Percentiles rank a stretch among this genome's conserved stretches.
phyloP scores from a whole-genome alignment of 352 stramenopile genomes.

The Aphanomyces stellatus region DNA sequence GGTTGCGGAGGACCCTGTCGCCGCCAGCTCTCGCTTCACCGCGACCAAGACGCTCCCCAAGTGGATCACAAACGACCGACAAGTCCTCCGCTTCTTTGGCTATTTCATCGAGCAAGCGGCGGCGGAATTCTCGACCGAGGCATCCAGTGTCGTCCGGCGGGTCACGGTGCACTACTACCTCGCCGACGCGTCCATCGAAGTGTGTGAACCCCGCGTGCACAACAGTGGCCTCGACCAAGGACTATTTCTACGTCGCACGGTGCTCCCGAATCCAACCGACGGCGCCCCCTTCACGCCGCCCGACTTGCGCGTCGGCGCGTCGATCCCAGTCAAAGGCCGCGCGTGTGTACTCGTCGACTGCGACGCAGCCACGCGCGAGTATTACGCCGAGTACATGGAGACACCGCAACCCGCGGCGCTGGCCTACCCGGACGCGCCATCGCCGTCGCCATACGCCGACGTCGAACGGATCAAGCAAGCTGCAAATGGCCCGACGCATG shows the following conservation, averaged over 20 bases:
- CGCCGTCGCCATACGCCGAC: constrained; percentile 34
- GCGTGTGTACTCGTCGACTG: constrained; percentile 83
- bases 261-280: constrained; percentile 31
- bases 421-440: constrained; percentile 63
- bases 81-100: constrained; percentile 86
- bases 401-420: constrained; percentile 30
- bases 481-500: constrained; percentile 26
- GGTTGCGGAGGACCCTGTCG: not conserved
- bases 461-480: constrained; percentile 44
- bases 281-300: constrained; percentile 34
- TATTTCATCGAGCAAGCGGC: constrained; percentile 79
- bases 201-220: constrained; percentile 71
- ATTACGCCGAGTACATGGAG: constrained; percentile 49
- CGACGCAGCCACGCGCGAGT: constrained; percentile 76
- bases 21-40: not conserved
- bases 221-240: constrained; percentile 88
- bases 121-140: too few species aligned
- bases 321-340: constrained; percentile 72
- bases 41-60: not conserved
- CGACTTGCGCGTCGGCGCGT: constrained; percentile 73
- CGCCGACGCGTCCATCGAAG: constrained; percentile 71
- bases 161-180: constrained; percentile 80
- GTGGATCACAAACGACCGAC: constrained; percentile 63
- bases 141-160: constrained; percentile 32
- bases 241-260: constrained; percentile 75